Percentiles rank a stretch among this genome's conserved stretches.
Evolutionary conservation across 2,329 filamentous ascomycete genomes (phyloP).

Genomic region (Endoconidiophora laricicola): DNA sequence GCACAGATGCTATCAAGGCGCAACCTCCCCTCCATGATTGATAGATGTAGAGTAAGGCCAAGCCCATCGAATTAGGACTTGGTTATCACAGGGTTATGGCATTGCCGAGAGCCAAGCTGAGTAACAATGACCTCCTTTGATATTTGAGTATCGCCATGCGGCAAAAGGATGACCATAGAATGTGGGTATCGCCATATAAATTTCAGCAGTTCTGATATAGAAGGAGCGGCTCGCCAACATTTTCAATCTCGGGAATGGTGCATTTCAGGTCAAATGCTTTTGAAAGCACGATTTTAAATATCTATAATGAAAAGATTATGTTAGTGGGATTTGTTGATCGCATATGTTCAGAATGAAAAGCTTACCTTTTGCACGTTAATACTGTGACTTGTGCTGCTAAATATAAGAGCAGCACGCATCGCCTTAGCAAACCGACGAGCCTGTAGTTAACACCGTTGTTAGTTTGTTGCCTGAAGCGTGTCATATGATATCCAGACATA

Average conservation of each 20-base stretch:
- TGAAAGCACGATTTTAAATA: slow-evolving; percentile 98
- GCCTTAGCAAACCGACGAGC: slow-evolving; percentile 92
- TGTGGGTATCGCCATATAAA: slow-evolving; percentile 3
- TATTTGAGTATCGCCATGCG: no score
- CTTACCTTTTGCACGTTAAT: slow-evolving; percentile 95
- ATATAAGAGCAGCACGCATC: slow-evolving; percentile 94
- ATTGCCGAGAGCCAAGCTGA: background rate
- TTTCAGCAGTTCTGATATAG: slow-evolving; percentile 56
- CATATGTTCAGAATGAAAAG: background rate
- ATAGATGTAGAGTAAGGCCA: no score
- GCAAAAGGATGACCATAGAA: background rate
- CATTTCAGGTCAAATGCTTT: slow-evolving; percentile 98
- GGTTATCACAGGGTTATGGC: no score
- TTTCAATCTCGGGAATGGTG: slow-evolving; percentile 97
- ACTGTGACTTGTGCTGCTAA: slow-evolving; percentile 96
- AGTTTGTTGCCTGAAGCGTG: background rate
- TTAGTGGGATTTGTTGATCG: background rate
- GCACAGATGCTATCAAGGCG: no score
- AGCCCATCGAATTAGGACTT: no score
- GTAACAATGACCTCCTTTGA: no score
- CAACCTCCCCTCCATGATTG: no score
- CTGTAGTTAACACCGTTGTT: slow-evolving; percentile 25
- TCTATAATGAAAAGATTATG: slow-evolving; percentile 34
- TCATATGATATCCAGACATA: background rate
- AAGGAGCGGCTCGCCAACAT: slow-evolving; percentile 86